Conservation (phyloP, 352 stramenopile genomes). For the Phytopythium boreale region DNA sequence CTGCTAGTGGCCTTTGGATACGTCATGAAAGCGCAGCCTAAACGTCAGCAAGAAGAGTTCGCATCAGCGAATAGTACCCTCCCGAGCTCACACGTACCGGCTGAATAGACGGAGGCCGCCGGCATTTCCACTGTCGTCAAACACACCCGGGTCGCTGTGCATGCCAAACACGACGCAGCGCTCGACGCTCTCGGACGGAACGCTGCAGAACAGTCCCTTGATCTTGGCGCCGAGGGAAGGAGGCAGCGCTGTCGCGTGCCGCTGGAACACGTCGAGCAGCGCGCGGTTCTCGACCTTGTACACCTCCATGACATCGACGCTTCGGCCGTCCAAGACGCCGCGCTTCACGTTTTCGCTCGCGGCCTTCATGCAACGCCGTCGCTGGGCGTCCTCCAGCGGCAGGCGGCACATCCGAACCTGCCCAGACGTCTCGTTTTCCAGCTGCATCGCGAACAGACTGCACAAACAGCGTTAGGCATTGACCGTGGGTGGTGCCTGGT, state of each 20-base stretch:
- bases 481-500: neutral
- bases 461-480: neutral
- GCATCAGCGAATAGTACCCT: no score
- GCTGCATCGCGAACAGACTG: conserved; percentile 59
- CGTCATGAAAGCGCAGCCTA: neutral
- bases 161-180: conserved; percentile 64
- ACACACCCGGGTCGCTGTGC: conserved; percentile 14
- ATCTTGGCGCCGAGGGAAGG: conserved; percentile 35
- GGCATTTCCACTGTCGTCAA: conserved; percentile 9
- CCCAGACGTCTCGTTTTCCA: conserved; percentile 57
- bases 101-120: conserved; percentile 34
- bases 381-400: conserved; percentile 39
- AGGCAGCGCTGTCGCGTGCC: conserved; percentile 22
- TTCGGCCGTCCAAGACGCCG: conserved; percentile 16
- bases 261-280: conserved; percentile 58
- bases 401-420: conserved; percentile 56
- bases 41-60: conserved; percentile 1
- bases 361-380: conserved; percentile 56
- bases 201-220: conserved; percentile 72
- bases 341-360: conserved; percentile 71
- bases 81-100: conserved; percentile 7
- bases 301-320: conserved; percentile 68
- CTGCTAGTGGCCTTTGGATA: neutral
- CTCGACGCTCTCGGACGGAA: conserved; percentile 54
- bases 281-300: conserved; percentile 79